Percentiles rank a stretch among this genome's conserved stretches.
Conservation (phyloP, 192 early-diverging fungal species). For the Fimicolochytrium jonesii region DNA sequence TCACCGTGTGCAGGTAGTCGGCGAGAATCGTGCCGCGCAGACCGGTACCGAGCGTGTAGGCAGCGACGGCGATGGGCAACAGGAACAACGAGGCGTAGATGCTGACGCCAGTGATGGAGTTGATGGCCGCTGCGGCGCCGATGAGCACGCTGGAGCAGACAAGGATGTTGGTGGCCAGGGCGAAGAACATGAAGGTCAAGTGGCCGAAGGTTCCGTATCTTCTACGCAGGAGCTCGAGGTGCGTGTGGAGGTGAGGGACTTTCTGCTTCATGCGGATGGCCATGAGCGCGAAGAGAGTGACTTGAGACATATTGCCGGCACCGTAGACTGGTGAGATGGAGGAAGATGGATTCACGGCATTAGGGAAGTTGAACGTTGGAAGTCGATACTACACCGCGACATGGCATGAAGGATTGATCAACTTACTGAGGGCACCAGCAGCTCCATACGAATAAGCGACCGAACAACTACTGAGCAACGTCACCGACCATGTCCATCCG, state of each 20-base stretch:
- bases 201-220: constrained; percentile 59
- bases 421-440: too few relatives aligned
- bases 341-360: constrained; percentile 47
- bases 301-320: constrained; percentile 65
- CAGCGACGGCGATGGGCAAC: constrained; percentile 63
- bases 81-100: constrained; percentile 57
- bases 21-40: constrained; percentile 73
- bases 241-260: constrained; percentile 72
- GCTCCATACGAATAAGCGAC: constrained; percentile 70
- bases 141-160: constrained; percentile 72
- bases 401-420: too few relatives aligned
- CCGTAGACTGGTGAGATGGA: constrained; percentile 51
- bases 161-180: constrained; percentile 41
- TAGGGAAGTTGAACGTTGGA: too few relatives aligned
- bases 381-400: too few relatives aligned
- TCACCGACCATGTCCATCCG: constrained; percentile 63
- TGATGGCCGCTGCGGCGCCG: constrained; percentile 67
- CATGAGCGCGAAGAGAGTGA: constrained; percentile 65
- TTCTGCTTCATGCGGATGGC: constrained; percentile 71
- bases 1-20: constrained; percentile 66
- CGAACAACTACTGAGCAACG: constrained; percentile 60
- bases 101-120: constrained; percentile 62
- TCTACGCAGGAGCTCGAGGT: constrained; percentile 63
- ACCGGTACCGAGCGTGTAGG: constrained; percentile 65
- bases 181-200: constrained; percentile 48